Evolutionary conservation across 139 green algal genomes (phyloP), one percentile per base, ranked within the genome.

Genomic region (Chlamydomonas sp.): DNA sequence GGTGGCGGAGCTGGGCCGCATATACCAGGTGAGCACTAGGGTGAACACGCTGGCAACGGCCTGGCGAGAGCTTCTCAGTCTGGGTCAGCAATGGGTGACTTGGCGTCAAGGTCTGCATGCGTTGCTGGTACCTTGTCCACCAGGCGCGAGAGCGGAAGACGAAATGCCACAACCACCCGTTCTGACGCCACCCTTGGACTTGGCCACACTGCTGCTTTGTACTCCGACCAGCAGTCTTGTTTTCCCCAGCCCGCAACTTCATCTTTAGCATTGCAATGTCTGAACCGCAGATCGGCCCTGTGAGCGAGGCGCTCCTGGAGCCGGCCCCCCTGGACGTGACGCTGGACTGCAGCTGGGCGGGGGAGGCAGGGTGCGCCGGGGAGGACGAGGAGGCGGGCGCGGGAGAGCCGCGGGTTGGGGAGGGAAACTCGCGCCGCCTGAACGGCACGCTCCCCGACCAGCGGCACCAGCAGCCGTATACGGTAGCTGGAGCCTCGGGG

Each of bases 1-100:
- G 86, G 83, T 92, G 58, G 67, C n/a, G 17, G 80, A 93, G 77
- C 84, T 96, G 66, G 92, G 88, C 0, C 68, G 71, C 16, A 88
- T 92, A 2, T 94, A 89, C 77, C 86, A 91, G 89, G 93, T 83
- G 84, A 77, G 1, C 58, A 17, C 16, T n/a, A 0, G 59, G 31
- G 58, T 72, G n/a, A 14, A 59, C n/a, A 31, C 1, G 4, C 66
- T 61, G n/a, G 20, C 4, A 67, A 72, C 57, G 77, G 74, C 10
- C 64, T 20, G 31, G 31, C 31, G 31, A 49, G 31, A 49, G 31
- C 31, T n/a, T 31, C 61, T 20, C 16, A 6, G 16, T 60, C 17
- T 20, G 76, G 76, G 31, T n/a, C 4, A 31, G n/a, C 5, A 15
- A 61, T n/a, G n/a, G 73, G 73, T 78, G 73, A 20, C n/a, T 14